A percentile compares a stretch with the other conserved stretches of the same genome.
phyloP scores from a whole-genome alignment of 1,284 basidiomycete genomes.

The Irpex sp. region DNA sequence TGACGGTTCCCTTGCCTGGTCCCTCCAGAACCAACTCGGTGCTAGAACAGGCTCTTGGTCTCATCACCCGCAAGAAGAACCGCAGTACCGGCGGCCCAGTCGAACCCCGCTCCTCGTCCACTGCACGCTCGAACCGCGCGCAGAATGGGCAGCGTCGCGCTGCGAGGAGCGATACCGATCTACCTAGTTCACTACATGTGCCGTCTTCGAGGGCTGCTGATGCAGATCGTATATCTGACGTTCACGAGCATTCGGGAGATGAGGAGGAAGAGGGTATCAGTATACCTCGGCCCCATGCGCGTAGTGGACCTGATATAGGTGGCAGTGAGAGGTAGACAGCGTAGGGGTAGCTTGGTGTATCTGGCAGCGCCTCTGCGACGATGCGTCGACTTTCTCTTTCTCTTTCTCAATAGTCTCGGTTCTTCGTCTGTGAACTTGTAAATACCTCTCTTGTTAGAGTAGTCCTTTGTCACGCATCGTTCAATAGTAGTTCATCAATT shows the following conservation, averaged over 20 bases:
- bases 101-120: background rate
- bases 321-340: constrained; percentile 1
- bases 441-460: background rate
- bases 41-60: constrained; percentile 5
- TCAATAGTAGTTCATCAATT: no score
- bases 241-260: constrained; percentile 4
- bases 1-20: background rate
- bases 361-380: background rate
- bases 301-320: constrained; percentile 11
- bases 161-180: background rate
- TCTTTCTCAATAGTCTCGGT: no score
- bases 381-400: no score
- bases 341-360: background rate
- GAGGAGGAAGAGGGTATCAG: constrained; percentile 3
- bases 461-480: no score
- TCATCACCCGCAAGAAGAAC: background rate
- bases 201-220: background rate
- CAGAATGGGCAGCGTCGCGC: background rate
- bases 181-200: background rate
- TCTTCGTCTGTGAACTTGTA: background rate
- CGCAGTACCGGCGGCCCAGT: background rate
- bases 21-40: background rate
- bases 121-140: no score
- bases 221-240: constrained; percentile 5
- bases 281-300: constrained; percentile 6